phyloP scores from a whole-genome alignment of 495 filamentous ascomycete species.

The Cetradonia linearis region DNA sequence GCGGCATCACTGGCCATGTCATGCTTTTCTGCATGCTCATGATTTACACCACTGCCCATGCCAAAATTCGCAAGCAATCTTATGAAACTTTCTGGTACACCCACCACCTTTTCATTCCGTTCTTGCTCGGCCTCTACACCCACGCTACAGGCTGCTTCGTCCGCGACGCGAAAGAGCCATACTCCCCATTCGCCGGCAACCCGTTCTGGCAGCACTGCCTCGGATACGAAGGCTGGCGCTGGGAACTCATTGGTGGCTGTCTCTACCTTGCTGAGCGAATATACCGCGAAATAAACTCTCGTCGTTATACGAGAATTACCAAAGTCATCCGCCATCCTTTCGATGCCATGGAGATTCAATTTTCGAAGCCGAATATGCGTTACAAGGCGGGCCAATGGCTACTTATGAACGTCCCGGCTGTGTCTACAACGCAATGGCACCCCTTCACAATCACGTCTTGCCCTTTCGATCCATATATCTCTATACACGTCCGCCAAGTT shows the following conservation, averaged over 20 bases:
- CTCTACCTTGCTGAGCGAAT: constrained; percentile 82
- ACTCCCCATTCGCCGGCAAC: constrained; percentile 73
- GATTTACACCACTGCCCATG: constrained; percentile 95
- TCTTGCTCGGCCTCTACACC: constrained; percentile 86
- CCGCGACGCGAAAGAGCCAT: constrained; percentile 55
- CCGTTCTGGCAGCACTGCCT: constrained; percentile 88
- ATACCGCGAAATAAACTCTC: constrained; percentile 78
- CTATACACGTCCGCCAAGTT: constrained; percentile 89
- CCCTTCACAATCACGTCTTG: constrained; percentile 99
- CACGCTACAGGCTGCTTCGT: constrained; percentile 97
- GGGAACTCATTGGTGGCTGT: constrained; percentile 81
- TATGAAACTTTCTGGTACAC: constrained; percentile 99
- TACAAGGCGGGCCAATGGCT: constrained; percentile 99
- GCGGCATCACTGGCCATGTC: constrained; percentile 90
- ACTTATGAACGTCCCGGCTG: constrained; percentile 82
- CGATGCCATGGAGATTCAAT: constrained; percentile 95
- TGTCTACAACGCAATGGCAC: constrained; percentile 90
- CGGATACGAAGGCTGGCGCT: constrained; percentile 94
- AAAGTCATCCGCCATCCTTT: constrained; percentile 97
- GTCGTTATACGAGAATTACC: constrained; percentile 76
- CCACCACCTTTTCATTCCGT: constrained; percentile 94
- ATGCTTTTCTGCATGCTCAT: constrained; percentile 98
- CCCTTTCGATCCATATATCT: constrained; percentile 88
- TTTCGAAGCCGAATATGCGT: constrained; percentile 87
- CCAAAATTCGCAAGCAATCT: constrained; percentile 87